Base-by-base conservation (phyloP, 2,329 filamentous ascomycete genomes). In the Pseudogymnoascus sp. region DNA sequence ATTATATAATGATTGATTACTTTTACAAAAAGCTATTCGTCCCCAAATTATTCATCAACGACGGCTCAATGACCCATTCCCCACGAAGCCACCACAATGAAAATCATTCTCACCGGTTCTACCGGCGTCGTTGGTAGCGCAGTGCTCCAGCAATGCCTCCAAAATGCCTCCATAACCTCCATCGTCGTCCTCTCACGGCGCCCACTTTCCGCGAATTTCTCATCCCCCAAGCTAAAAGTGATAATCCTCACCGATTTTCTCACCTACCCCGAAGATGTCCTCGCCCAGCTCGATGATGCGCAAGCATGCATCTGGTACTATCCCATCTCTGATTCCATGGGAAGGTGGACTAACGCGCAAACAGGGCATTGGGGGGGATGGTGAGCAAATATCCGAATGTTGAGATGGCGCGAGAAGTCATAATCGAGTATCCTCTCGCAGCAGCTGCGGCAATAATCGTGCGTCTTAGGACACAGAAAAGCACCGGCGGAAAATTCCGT, bases 121-220 rank as follows among this genome's bases (percentile, higher is more conserved):
- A 85, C 81, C n/a, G 82, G 83, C 63, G 77, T 77, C 65, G 75
- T 83, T 60, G 83, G 82, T 60, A 67, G 71, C 28, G 78, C 79
- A 65, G 74, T 83, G 28, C 74, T 85, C 58, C 68, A 72, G 7
- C 76, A 79, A 64, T 79, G 77, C 66, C 74, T 85, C 59, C 66
- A 67, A 3, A 73, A 79, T 66, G 71, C 75, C 15, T 71, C 71
- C 65, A 79, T 86, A 70, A 77, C 75, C 2, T 77, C 76, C 19
- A 70, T 82, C 35, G 69, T 81, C 58, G 75, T 78, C 15, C 71
- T 84, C 9, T 77, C 77, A 2, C 76, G 81, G 8, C 76, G 75
- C 13, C 71, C 74, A 5, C 71, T 82, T 1, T 69, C 73, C 0
- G 71, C 26, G 72, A 75, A 18, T 65, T 78, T 13, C 39, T 71